Conservation (phyloP, 768 basidiomycete genomes). For the Plicaturopsis crispa region DNA sequence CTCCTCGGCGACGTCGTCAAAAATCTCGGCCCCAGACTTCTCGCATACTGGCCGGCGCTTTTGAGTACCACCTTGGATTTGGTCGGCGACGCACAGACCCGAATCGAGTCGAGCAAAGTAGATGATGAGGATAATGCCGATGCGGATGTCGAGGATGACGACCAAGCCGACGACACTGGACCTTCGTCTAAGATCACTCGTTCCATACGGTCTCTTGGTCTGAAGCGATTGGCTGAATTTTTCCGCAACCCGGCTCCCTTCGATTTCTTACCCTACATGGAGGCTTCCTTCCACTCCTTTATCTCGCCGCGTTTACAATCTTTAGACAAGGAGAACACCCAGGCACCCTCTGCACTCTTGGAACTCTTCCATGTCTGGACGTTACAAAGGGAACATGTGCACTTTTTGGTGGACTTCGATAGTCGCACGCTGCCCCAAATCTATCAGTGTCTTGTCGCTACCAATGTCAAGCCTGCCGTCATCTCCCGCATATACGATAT, state of each 20-base stretch:
- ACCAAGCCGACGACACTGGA: conserved; percentile 20
- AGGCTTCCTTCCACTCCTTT: conserved; percentile 55
- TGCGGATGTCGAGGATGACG: conserved; percentile 28
- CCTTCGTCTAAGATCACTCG: conserved; percentile 37
- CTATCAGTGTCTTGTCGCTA: conserved; percentile 73
- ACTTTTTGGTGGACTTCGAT: conserved; percentile 67
- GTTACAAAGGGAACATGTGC: conserved; percentile 42
- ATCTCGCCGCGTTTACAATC: conserved; percentile 76
- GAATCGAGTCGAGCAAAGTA: conserved; percentile 30
- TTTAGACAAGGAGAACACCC: conserved; percentile 82
- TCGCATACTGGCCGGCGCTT: conserved; percentile 66
- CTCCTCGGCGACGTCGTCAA: conserved; percentile 80
- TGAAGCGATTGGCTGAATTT: conserved; percentile 85
- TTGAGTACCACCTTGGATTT: conserved; percentile 64
- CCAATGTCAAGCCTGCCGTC: conserved; percentile 83
- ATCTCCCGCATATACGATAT: conserved; percentile 80
- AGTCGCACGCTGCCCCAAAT: conserved; percentile 62
- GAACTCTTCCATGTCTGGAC: conserved; percentile 84
- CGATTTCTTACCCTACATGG: conserved; percentile 69
- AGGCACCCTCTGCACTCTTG: conserved; percentile 82
- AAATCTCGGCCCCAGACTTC: conserved; percentile 69
- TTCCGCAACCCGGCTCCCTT: conserved; percentile 69
- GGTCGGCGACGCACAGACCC: conserved; percentile 53
- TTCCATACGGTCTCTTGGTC: conserved; percentile 70
- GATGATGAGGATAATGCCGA: conserved; percentile 26